A percentile compares a stretch with the other conserved stretches of the same genome.
These are phyloP conservation scores for Sugiyamaella qingdaonensis DNA, from an alignment of 805 yeast genomes.

Conservation along the genomic window DNA sequence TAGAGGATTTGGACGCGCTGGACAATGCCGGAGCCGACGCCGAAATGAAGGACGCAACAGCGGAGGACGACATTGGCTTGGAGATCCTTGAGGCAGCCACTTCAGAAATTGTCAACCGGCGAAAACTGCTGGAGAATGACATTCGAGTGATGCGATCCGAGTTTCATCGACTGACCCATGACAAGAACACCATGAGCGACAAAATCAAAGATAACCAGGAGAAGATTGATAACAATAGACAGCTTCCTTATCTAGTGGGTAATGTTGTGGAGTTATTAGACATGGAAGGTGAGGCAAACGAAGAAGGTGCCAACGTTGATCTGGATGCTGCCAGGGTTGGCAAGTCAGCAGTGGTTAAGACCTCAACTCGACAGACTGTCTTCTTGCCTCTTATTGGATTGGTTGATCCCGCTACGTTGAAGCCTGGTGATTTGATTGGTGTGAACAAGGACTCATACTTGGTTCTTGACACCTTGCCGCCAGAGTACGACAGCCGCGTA, in stretches of 20 bases:
- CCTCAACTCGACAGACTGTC: conserved; percentile 96
- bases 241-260: conserved; percentile 92
- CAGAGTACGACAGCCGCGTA: conserved; percentile 95
- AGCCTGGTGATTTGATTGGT: conserved; percentile 97
- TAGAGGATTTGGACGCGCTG: conserved; percentile 70
- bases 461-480: conserved; percentile 89
- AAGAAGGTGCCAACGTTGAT: conserved; percentile 94
- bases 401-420: conserved; percentile 84
- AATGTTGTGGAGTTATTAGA: conserved; percentile 93
- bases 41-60: conserved; percentile 42
- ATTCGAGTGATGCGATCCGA: conserved; percentile 93
- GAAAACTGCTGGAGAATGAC: conserved; percentile 87
- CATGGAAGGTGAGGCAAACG: conserved; percentile 68
- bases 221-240: conserved; percentile 91
- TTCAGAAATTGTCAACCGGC: conserved; percentile 76
- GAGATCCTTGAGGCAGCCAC: conserved; percentile 78
- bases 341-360: conserved; percentile 96
- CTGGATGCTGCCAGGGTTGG: conserved; percentile 87
- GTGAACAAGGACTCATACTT: conserved; percentile 95
- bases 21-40: conserved; percentile 33
- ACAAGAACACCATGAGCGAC: conserved; percentile 86
- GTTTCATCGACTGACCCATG: conserved; percentile 84
- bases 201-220: conserved; percentile 94
- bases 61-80: conserved; percentile 61
- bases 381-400: conserved; percentile 93